These are phyloP conservation scores for Poa pratensis DNA, from an alignment of 176 grass and related monocot genomes.

Conservation along the genomic window DNA sequence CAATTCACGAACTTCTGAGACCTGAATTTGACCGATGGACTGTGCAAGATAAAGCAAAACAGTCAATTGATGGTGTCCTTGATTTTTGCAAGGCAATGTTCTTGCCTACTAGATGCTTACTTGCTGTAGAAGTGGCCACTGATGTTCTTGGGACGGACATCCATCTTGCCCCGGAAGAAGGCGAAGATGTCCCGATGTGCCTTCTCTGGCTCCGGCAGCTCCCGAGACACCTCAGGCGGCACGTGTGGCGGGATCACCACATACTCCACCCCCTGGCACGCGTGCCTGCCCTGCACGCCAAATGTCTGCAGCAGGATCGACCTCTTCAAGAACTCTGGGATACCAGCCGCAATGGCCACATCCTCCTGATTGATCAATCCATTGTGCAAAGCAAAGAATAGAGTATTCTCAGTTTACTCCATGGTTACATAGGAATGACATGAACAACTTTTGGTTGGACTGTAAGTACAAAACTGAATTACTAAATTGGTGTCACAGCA, in stretches of 20 bases:
- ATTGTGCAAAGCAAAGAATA: neutral
- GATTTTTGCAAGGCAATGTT: neutral
- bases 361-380: slow-evolving; percentile 54
- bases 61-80: neutral
- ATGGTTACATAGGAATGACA: neutral
- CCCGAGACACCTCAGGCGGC: slow-evolving; percentile 37
- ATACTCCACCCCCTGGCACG: slow-evolving; percentile 72
- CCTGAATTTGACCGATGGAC: neutral
- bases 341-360: slow-evolving; percentile 73
- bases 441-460: neutral
- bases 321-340: slow-evolving; percentile 66
- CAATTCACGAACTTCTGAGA: neutral
- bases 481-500: neutral
- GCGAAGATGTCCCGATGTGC: slow-evolving; percentile 61
- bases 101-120: slow-evolving; percentile 42
- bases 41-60: neutral
- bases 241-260: slow-evolving; percentile 81
- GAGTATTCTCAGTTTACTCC: neutral
- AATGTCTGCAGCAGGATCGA: slow-evolving; percentile 86
- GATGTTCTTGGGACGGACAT: slow-evolving; percentile 89
- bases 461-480: neutral
- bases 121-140: slow-evolving; percentile 95
- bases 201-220: slow-evolving; percentile 51
- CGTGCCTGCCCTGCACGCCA: slow-evolving; percentile 52
- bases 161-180: slow-evolving; percentile 91